Evolutionary conservation across 1,139 yeast species (phyloP), one percentile per base, ranked within the genome.

Genomic region (Sugiyamaella xylanicola): DNA sequence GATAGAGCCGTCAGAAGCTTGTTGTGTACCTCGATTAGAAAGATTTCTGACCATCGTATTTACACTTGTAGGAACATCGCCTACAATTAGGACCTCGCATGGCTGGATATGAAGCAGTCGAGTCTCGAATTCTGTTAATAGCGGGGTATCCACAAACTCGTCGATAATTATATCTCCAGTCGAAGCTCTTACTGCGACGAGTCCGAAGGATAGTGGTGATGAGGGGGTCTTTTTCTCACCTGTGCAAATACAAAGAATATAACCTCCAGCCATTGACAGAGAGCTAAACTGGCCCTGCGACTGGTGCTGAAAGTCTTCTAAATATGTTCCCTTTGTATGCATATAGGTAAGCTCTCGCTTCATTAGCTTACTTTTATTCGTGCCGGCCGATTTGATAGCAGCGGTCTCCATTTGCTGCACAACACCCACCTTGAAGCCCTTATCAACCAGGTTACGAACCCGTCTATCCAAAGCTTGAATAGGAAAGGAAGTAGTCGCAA

Each of bases 401-500:
- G 92, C 85, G 0, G 93, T 83, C 68, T 92, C 97, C 37, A 82
- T 77, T 67, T 93, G 99, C 64, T 87, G 86, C 0, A 92, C 95
- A 1, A 93, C 83, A 0, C 96, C 98, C 2, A 93, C 91, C 67
- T 87, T 92, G 59, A 63, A 58, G 2, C 74, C 74, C 29, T 60
- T 56, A 13, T 67, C 65, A 1, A 71, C 71, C 29, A 71, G 61
- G 52, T 67, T 66, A 66, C 87, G 87, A 48, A 92, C 74, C 69
- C 91, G 92, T 25, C 87, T 78, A 61, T 86, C 87, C 8, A 93
- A 74, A 58, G 93, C 74, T 37, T 77, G 82, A 54, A 86, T 88
- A 0, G 97, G 98, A 47, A 93, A 86, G 5, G 95, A 85, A 59
- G 96, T 87, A 63, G 89, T 87, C 0, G 96, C 91, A 65, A 89